These are phyloP conservation scores for Penicillium sp. DNA, from an alignment of 2,329 filamentous ascomycete genomes.

Conservation along the genomic window DNA sequence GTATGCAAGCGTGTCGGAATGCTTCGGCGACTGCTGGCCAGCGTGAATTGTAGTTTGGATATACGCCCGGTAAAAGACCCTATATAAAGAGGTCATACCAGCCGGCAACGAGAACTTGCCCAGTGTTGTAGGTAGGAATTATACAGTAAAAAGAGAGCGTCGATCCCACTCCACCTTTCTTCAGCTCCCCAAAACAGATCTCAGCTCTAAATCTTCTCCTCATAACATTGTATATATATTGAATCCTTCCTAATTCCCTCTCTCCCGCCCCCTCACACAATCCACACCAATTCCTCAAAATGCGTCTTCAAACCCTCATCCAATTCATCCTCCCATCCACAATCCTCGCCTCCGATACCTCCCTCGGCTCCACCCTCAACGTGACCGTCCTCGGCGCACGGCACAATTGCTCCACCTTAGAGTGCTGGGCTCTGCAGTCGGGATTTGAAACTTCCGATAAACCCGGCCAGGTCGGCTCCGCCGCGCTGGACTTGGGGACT, in stretches of 20 bases:
- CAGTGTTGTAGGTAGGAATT: too few species aligned
- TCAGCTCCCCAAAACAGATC: neutral
- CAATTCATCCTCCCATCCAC: conserved; percentile 6
- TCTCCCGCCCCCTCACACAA: neutral
- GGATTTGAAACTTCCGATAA: conserved; percentile 28
- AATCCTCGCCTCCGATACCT: conserved; percentile 5
- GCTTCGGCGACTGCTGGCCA: conserved; percentile 23
- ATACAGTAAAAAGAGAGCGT: neutral
- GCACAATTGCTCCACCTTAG: conserved; percentile 35
- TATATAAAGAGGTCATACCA: conserved; percentile 19
- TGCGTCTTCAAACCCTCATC: conserved; percentile 12
- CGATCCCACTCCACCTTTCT: neutral
- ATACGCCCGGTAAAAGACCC: conserved; percentile 14
- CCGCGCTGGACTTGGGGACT: conserved; percentile 27
- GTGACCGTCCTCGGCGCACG: conserved; percentile 36
- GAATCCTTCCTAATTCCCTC: neutral
- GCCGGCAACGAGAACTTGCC: neutral
- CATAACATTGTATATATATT: neutral
- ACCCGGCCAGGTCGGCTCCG: conserved; percentile 29
- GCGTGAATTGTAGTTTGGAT: conserved; percentile 18
- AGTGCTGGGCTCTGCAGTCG: conserved; percentile 41
- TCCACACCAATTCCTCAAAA: conserved; percentile 1
- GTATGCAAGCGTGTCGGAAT: conserved; percentile 23
- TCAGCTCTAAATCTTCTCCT: neutral
- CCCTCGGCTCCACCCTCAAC: conserved; percentile 29